Base-by-base conservation (phyloP, 2,329 filamentous ascomycete species). In the Moelleriella libera region DNA sequence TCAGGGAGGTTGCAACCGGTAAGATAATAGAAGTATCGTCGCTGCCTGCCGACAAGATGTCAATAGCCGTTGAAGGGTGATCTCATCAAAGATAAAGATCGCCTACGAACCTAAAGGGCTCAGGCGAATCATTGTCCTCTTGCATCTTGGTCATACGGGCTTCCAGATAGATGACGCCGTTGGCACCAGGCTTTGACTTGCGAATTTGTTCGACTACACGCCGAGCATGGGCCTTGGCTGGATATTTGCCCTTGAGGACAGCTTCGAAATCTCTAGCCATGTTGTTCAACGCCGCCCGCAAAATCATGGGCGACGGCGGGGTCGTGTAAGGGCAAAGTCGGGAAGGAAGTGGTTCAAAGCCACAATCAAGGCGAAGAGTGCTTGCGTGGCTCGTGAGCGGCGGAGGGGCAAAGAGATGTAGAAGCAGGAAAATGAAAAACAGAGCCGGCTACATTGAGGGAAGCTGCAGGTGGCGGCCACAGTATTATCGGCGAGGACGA, bases 21-120 rank as follows among this genome's bases (percentile, higher is more conserved):
- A 43, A 97, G 73, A 66, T 98, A 98, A 76, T 85, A 96, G 70
- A 98, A 98, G 64, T 81, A 86, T 48, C 92, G 83, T 52, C 89
- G 85, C 67, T 96, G 89, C 54, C 87, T 88, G 55, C 10, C 9
- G n/a, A 11, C 40, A 41, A 14, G 40, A n/a, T 8, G 12, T 8
- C 34, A 8, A 4, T 37, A 8, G 12, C 8, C 34, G 8, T 9
- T 37, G 34, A 5, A 1, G 14, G 14, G 14, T 11, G 40, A 41
- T 7, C 7, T 9, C 9, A 5, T 7, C 10, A 6, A 41, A 14
- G 14, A 21, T 7, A 7, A n/a, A n/a, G 9, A 41, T n/a, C 10
- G 14, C 14, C 7, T 21, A 44, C 55, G 47, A 72, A 88, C 80
- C 87, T 77, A 64, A 95, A 96, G 29, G 80, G 87, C 58, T 81